Conservation (phyloP, 2,329 filamentous ascomycete species). For the Trichoderma citrinoviride region DNA sequence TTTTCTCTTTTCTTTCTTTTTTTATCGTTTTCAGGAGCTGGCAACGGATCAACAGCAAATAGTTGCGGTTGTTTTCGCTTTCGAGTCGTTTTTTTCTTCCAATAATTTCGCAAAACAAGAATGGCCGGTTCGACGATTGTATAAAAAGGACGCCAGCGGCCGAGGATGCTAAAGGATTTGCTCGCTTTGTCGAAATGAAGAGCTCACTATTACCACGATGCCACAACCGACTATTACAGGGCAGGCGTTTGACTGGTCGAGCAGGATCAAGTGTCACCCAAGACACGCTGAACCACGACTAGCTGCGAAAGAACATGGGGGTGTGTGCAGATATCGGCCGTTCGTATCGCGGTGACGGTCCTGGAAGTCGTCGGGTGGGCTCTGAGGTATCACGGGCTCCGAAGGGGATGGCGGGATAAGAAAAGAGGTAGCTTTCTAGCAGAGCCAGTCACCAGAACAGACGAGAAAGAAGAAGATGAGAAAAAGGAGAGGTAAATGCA, state of each 20-base stretch:
- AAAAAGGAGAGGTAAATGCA: conserved; percentile 33
- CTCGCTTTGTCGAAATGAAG: conserved; percentile 36
- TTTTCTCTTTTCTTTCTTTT: not conserved
- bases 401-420: conserved; percentile 29
- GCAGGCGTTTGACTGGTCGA: conserved; percentile 24
- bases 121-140: conserved; percentile 29
- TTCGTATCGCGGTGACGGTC: conserved; percentile 24
- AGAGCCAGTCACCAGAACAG: conserved; percentile 26
- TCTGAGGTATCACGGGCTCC: conserved; percentile 32
- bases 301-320: conserved; percentile 36
- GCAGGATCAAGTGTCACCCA: conserved; percentile 33
- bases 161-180: conserved; percentile 42
- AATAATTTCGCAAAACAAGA: conserved; percentile 5
- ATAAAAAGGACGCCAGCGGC: conserved; percentile 58
- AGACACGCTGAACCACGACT: conserved; percentile 35
- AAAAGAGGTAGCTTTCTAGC: conserved; percentile 28
- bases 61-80: conserved; percentile 7
- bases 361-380: conserved; percentile 21
- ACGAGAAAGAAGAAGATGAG: conserved; percentile 29
- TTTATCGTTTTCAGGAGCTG: not conserved
- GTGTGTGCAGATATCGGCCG: conserved; percentile 26
- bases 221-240: conserved; percentile 30
- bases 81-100: not conserved
- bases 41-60: conserved; percentile 7
- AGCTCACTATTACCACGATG: conserved; percentile 50